Percentiles rank a stretch among this genome's conserved stretches.
Conservation (phyloP, 2,329 filamentous ascomycete species). For the Corinectria fuckeliana region DNA sequence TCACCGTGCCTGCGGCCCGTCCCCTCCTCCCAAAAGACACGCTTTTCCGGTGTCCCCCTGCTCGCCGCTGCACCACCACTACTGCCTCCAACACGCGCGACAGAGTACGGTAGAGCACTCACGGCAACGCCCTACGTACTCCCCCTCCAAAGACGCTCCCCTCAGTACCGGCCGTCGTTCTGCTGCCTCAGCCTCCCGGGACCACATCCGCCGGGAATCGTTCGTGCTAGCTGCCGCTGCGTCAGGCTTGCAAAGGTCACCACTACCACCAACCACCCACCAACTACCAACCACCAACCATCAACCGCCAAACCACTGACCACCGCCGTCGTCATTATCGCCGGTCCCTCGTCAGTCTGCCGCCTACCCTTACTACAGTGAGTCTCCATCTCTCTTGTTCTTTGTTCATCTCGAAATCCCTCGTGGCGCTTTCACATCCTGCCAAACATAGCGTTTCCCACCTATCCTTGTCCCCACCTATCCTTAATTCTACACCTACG, state of each 20-base stretch:
- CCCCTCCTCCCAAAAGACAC: conserved; percentile 23
- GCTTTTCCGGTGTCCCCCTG: conserved; percentile 27
- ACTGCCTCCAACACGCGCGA: conserved; percentile 27
- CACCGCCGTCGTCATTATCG: conserved; percentile 33
- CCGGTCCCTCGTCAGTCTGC: conserved; percentile 11
- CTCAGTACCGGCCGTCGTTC: conserved; percentile 11
- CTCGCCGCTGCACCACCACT: conserved; percentile 34
- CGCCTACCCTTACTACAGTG: conserved; percentile 20
- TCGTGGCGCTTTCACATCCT: not conserved
- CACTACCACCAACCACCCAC: conserved; percentile 18
- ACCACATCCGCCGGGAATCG: conserved; percentile 30
- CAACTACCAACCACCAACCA: conserved; percentile 23
- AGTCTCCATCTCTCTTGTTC: conserved; percentile 19
- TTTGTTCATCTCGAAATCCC: not conserved
- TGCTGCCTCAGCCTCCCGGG: conserved; percentile 19
- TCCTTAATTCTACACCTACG: not conserved
- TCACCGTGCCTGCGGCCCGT: conserved; percentile 18
- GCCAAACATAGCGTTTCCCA: not conserved
- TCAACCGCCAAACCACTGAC: conserved; percentile 17
- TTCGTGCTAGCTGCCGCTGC: conserved; percentile 35
- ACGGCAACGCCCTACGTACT: conserved; percentile 27
- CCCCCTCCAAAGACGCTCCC: conserved; percentile 7
- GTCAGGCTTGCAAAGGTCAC: conserved; percentile 30
- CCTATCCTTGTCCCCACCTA: not conserved
- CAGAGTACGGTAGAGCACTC: conserved; percentile 25